Evolutionary conservation across 2,329 filamentous ascomycete genomes (phyloP), one percentile per base, ranked within the genome.

Genomic region (Monosporascus sp.): DNA sequence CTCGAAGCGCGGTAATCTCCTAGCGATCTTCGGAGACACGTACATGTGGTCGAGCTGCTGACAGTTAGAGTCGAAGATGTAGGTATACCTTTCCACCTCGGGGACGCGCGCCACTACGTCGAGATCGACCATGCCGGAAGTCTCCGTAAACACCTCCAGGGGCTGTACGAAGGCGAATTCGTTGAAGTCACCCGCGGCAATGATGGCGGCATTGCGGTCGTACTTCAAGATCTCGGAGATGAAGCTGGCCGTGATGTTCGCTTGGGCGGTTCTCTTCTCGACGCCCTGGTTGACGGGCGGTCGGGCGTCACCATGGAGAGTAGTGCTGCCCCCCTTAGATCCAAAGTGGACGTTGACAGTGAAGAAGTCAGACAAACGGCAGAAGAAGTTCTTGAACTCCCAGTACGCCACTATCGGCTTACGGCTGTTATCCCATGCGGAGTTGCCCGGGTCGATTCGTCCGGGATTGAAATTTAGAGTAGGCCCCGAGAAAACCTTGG

Each of bases 11-110:
- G 76, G 69, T 37, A 65, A 66, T 4, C 68, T 64, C 27, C 65
- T 65, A 26, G 70, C 72, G 54, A 87, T 63, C 49, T 73, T 73
- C 26, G 77, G 73, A 64, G 82, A 87, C 53, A 88, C 77, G 60
- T 80, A 88, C 71, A 87, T 82, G 71, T 90, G 86, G 68, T 90
- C 87, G 19, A 90, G 74, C 64, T 85, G 78, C 73, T 90, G 82
- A 54, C 80, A 79, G 69, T 87, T 88, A 78, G 81, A 82, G 59
- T 87, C 86, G 57, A 80, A 90, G 1, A 86, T 71, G 66, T 90
- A 90, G 1, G 85, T 87, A 68, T 90, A 90, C 9, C 86, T 74
- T 74, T 90, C 87, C 26, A 69, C 64, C 2, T 71, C 63, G 4
- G 76, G 69, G 11, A 83, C 77, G 5, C 72, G 73, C 5, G 74